Evolutionary conservation across 2,329 filamentous ascomycete species (phyloP), one percentile per base, ranked within the genome.

Genomic region (Sporothrix globosa): DNA sequence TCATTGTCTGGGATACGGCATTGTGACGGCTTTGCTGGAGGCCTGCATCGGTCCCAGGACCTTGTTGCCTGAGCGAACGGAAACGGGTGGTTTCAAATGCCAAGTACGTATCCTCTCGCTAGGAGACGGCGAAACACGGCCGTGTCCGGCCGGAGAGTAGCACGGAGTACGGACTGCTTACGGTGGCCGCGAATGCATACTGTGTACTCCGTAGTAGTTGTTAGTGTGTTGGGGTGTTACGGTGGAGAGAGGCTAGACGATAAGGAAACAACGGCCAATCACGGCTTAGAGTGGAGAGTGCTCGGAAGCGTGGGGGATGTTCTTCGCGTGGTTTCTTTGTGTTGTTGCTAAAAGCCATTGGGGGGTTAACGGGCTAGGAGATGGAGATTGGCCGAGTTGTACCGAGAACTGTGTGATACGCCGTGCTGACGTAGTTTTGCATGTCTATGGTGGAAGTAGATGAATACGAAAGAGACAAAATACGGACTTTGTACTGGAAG

Each of bases 231-330:
- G 41, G 41, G 17, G 14, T 48, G 14, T 19, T 14, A 6, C 14
- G 41, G 34, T 34, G 34, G 34, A 34, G 34, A 34, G 34, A 34
- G 34, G 34, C 6, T 34, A 34, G 34, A 6, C 34, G 34, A 34
- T 7, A 34, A 6, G 34, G 34, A 34, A 34, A 34, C 19, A 41
- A 24, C 56, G 56, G 56, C 30, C n/a, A 61, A 44, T 61, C 56
- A 61, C 56, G 34, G 56, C 19, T 21, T 61, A 44, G 56, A n/a
- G n/a, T n/a, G 34, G 56, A n/a, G 56, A 44, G 56, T 44, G 56
- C 34, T 58, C n/a, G 30, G 34, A 30, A 34, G 6, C 34, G 56
- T 60, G 56, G 56, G 56, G 17, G 34, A 13, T 21, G 19, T 60
- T 41, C 34, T 60, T 41, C 34, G 56, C 56, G 56, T 60, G 30